These are phyloP conservation scores for Rhynchospora pubera DNA, from an alignment of 176 grass and related monocot genomes.

Conservation along the genomic window DNA sequence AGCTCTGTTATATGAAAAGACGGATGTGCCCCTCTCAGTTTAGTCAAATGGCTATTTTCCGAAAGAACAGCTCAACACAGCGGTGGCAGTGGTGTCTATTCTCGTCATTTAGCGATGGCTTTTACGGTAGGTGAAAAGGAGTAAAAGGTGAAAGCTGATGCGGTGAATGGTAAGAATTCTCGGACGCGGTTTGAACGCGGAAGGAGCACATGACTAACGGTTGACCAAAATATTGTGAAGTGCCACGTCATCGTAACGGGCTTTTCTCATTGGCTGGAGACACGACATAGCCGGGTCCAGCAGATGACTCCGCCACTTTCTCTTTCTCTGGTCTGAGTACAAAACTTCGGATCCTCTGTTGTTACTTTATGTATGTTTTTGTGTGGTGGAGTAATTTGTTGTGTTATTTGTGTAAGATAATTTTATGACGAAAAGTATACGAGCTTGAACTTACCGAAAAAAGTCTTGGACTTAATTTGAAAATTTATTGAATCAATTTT, in stretches of 20 bases:
- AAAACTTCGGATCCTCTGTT: background rate
- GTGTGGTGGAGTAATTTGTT: background rate
- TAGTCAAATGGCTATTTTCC: slow-evolving; percentile 9
- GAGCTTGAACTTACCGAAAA: too few relatives aligned
- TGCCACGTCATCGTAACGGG: background rate
- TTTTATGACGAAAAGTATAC: too few relatives aligned
- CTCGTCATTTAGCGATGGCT: background rate
- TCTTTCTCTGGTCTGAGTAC: too few relatives aligned
- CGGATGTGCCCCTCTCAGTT: background rate
- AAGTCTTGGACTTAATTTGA: background rate
- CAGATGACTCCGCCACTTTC: background rate
- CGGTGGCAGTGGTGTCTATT: background rate
- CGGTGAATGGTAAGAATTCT: slow-evolving; percentile 1
- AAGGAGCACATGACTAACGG: background rate
- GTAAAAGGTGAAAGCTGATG: background rate
- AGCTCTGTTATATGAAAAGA: background rate
- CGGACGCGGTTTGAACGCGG: slow-evolving; percentile 20
- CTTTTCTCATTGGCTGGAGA: background rate
- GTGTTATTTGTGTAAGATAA: background rate
- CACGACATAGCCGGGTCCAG: background rate
- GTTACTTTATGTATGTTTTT: background rate
- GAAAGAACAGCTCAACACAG: background rate
- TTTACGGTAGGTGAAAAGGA: background rate
- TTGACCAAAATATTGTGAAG: background rate
- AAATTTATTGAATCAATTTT: background rate